phyloP scores from a whole-genome alignment of 2,329 filamentous ascomycete species.

The Chaetoscypha palmicola region DNA sequence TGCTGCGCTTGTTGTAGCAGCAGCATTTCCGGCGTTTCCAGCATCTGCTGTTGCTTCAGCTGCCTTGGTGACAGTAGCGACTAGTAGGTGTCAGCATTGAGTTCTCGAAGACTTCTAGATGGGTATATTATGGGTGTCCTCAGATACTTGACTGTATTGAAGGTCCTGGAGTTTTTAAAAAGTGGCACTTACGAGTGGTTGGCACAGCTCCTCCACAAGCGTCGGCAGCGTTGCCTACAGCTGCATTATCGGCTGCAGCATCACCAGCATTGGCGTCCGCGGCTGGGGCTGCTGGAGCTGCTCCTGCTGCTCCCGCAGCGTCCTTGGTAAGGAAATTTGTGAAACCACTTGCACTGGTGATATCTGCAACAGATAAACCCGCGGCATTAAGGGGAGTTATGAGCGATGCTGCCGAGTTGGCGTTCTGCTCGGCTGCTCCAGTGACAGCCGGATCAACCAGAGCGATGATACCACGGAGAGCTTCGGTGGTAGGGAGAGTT shows the following conservation, averaged over 20 bases:
- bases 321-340: slow-evolving; percentile 47
- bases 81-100: no score
- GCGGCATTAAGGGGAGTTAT: slow-evolving; percentile 48
- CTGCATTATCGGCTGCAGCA: not conserved
- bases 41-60: slow-evolving; percentile 7
- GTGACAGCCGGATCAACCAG: slow-evolving; percentile 58
- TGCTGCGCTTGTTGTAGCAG: slow-evolving; percentile 14
- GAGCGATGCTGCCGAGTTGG: slow-evolving; percentile 48
- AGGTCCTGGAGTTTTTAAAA: no score
- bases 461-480: slow-evolving; percentile 59
- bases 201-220: slow-evolving; percentile 1
- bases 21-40: slow-evolving; percentile 11
- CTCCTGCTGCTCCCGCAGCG: slow-evolving; percentile 26
- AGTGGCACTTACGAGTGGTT: no score
- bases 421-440: slow-evolving; percentile 51
- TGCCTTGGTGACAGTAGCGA: slow-evolving; percentile 18
- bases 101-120: no score
- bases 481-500: slow-evolving; percentile 51
- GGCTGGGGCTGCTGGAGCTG: not conserved
- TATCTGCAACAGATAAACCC: slow-evolving; percentile 59
- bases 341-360: slow-evolving; percentile 56
- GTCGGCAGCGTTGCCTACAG: slow-evolving; percentile 1
- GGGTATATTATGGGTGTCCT: no score
- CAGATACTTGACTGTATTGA: no score
- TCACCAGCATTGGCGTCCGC: slow-evolving; percentile 1